phyloP scores from a whole-genome alignment of 768 basidiomycete genomes.

The Collybia sp. region DNA sequence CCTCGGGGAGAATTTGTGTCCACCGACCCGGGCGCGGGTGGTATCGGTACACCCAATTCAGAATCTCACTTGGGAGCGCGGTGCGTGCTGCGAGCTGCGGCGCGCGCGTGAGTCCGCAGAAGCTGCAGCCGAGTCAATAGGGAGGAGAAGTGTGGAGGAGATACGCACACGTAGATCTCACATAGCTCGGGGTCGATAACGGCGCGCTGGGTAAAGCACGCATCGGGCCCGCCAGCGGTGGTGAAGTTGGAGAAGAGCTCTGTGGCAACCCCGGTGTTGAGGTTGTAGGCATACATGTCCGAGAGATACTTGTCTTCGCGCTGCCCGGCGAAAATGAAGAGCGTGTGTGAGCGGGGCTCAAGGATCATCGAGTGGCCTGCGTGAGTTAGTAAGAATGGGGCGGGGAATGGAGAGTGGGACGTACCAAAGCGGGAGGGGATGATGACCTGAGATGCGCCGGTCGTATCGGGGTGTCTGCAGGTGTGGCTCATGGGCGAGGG shows the following conservation, averaged over 20 bases:
- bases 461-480: conserved; percentile 18
- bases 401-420: conserved; percentile 7
- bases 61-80: conserved; percentile 39
- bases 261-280: conserved; percentile 48
- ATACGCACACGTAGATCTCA: conserved; percentile 70
- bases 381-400: not conserved
- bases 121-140: conserved; percentile 28
- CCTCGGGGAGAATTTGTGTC: conserved; percentile 49
- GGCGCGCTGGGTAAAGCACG: conserved; percentile 72
- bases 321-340: conserved; percentile 76
- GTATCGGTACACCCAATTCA: conserved; percentile 71
- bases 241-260: conserved; percentile 65
- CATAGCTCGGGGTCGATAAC: conserved; percentile 57
- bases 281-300: conserved; percentile 75
- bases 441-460: conserved; percentile 26
- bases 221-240: conserved; percentile 57
- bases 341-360: conserved; percentile 48
- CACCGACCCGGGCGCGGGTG: conserved; percentile 56
- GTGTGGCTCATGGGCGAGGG: not conserved
- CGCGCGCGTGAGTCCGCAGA: conserved; percentile 54
- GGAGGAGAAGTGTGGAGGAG: not conserved
- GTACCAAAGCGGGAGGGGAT: conserved; percentile 63
- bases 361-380: conserved; percentile 81
- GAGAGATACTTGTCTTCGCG: conserved; percentile 60
- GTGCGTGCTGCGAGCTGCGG: conserved; percentile 33